These are phyloP conservation scores for Geotrichum bryndzae DNA, from an alignment of 1,139 yeast genomes.

Conservation along the genomic window DNA sequence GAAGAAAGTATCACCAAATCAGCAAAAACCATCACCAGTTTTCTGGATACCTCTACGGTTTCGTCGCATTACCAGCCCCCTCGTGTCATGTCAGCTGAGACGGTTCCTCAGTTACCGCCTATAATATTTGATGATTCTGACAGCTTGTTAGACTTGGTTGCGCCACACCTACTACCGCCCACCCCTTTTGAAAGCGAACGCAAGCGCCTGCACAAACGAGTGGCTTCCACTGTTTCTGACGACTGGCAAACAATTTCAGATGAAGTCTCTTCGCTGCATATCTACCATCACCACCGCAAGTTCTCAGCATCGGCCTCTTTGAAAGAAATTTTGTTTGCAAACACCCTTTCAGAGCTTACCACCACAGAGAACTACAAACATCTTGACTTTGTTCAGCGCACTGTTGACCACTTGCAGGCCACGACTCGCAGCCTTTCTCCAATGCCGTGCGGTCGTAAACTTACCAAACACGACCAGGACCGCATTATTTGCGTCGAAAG, in stretches of 20 bases:
- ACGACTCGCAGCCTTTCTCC: neutral
- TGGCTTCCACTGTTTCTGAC: neutral
- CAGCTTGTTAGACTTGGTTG: neutral
- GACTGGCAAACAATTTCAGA: constrained; percentile 5
- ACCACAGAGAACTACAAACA: neutral
- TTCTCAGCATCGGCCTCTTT: neutral
- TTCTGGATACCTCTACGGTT: neutral
- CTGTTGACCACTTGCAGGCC: neutral
- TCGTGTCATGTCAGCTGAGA: neutral
- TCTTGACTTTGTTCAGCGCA: neutral
- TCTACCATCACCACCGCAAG: neutral
- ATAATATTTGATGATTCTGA: neutral
- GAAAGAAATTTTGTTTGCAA: neutral
- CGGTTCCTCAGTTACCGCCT: constrained; percentile 5
- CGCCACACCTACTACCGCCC: neutral
- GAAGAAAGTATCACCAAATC: neutral
- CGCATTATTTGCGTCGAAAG: constrained; percentile 1
- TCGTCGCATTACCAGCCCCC: neutral
- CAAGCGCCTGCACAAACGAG: neutral
- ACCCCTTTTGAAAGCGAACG: neutral
- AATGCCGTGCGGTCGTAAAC: neutral
- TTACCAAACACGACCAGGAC: neutral
- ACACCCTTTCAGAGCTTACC: neutral
- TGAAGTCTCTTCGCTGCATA: constrained; percentile 1
- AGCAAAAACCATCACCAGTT: neutral